Percentiles rank a stretch among this genome's conserved stretches.
These are phyloP conservation scores for Ophiostoma ips DNA, from an alignment of 2,329 filamentous ascomycete genomes.

Conservation along the genomic window DNA sequence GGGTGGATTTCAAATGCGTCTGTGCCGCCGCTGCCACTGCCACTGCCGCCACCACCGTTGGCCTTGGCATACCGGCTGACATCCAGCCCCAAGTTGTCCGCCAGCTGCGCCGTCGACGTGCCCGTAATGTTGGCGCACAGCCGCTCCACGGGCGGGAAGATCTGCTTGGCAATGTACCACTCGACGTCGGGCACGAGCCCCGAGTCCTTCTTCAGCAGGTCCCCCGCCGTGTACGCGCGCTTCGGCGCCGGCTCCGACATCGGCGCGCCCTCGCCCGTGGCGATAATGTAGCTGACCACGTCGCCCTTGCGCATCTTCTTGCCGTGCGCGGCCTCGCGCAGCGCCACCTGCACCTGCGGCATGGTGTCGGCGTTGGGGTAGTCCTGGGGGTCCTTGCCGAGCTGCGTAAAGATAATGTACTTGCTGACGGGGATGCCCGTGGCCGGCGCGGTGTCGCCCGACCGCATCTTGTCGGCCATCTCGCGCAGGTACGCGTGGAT, in stretches of 20 bases:
- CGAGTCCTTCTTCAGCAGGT: constrained; percentile 65
- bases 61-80: constrained; percentile 58
- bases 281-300: constrained; percentile 93
- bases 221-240: constrained; percentile 74
- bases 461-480: constrained; percentile 74
- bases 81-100: constrained; percentile 88
- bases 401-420: constrained; percentile 96
- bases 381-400: constrained; percentile 83
- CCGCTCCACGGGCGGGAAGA: constrained; percentile 93
- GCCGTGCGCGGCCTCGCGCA: constrained; percentile 74
- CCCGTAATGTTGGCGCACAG: constrained; percentile 91
- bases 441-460: constrained; percentile 39
- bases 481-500: constrained; percentile 89
- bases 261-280: constrained; percentile 34
- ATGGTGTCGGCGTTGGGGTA: constrained; percentile 91
- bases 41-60: constrained; percentile 22
- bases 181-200: constrained; percentile 80
- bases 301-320: constrained; percentile 86
- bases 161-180: constrained; percentile 96
- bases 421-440: constrained; percentile 50
- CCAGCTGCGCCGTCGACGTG: constrained; percentile 78
- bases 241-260: constrained; percentile 61
- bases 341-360: constrained; percentile 92
- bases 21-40: constrained; percentile 31
- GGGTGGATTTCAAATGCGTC: constrained; percentile 62